These are phyloP conservation scores for Botryotinia narcissicola DNA, from an alignment of 2,329 filamentous ascomycete species.

Conservation along the genomic window DNA sequence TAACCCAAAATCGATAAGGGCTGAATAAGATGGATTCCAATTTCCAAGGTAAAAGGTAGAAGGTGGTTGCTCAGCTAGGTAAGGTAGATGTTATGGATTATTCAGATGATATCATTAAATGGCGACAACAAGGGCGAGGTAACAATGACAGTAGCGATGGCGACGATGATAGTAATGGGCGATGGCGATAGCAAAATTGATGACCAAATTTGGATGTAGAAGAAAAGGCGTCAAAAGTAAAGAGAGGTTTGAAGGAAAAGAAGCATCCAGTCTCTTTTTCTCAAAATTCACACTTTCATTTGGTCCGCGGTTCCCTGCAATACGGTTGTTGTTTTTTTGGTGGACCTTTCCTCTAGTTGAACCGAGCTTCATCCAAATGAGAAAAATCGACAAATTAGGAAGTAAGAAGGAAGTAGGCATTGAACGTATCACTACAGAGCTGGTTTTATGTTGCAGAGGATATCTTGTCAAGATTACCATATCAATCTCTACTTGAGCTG, in stretches of 20 bases:
- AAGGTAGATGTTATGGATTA: not conserved
- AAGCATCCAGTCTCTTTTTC: conserved; percentile 1
- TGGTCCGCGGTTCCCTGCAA: not conserved
- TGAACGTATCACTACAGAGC: not conserved
- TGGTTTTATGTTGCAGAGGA: not conserved
- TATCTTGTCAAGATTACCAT: not conserved
- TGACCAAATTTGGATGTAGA: not conserved
- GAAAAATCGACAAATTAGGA: not conserved
- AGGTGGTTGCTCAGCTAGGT: not conserved
- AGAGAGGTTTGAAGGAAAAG: not conserved
- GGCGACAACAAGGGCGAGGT: not conserved
- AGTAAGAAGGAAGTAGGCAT: not conserved
- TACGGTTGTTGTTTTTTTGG: not conserved
- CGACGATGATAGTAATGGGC: not conserved
- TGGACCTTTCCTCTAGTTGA: not conserved
- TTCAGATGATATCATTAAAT: not conserved
- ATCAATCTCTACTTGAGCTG: not conserved
- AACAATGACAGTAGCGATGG: not conserved
- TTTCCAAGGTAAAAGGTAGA: not conserved
- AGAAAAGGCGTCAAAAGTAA: not conserved
- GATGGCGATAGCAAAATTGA: not conserved
- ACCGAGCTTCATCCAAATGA: not conserved
- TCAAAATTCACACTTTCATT: not conserved
- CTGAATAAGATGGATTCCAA: not conserved
- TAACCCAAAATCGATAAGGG: not conserved